These are phyloP conservation scores for Pestalotiopsis sp. DNA, from an alignment of 2,329 filamentous ascomycete species.

Conservation along the genomic window DNA sequence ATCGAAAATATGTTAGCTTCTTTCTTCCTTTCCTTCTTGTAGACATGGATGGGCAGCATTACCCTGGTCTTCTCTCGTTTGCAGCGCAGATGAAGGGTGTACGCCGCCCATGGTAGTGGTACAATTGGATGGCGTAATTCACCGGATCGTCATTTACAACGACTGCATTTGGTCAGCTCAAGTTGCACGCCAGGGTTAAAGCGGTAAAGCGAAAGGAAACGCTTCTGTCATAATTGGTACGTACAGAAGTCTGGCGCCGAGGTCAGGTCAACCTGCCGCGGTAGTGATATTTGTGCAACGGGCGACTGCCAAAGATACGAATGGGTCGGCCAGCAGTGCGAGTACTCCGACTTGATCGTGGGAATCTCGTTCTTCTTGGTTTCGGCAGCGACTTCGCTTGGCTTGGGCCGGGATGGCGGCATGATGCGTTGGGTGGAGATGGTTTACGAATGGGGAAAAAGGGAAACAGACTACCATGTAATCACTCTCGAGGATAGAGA, in stretches of 20 bases:
- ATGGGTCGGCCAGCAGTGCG: constrained; percentile 52
- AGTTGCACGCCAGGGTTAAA: not conserved
- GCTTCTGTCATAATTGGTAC: constrained; percentile 14
- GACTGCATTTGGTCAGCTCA: constrained; percentile 27
- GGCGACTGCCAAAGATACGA: constrained; percentile 60
- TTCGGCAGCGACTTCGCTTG: constrained; percentile 70
- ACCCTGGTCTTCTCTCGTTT: constrained; percentile 71
- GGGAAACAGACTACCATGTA: not conserved
- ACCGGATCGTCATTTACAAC: constrained; percentile 60
- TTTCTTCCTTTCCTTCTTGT: not conserved
- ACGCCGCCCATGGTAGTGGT: constrained; percentile 37
- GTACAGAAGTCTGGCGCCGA: constrained; percentile 46
- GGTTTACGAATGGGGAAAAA: not conserved
- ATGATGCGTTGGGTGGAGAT: constrained; percentile 36
- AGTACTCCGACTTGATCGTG: constrained; percentile 58
- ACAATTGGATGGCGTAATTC: constrained; percentile 61
- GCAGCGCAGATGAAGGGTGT: constrained; percentile 72
- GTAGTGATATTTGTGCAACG: constrained; percentile 43
- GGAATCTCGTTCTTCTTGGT: constrained; percentile 72
- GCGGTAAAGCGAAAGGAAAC: not conserved
- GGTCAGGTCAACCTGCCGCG: not conserved
- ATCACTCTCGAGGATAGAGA: not conserved
- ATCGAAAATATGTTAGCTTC: not conserved
- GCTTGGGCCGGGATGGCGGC: constrained; percentile 60
- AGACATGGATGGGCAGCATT: not conserved